A percentile compares a stretch with the other conserved stretches of the same genome.
Conservation (phyloP, 169 alveolate species). For the Plasmodium cynomolgi region DNA sequence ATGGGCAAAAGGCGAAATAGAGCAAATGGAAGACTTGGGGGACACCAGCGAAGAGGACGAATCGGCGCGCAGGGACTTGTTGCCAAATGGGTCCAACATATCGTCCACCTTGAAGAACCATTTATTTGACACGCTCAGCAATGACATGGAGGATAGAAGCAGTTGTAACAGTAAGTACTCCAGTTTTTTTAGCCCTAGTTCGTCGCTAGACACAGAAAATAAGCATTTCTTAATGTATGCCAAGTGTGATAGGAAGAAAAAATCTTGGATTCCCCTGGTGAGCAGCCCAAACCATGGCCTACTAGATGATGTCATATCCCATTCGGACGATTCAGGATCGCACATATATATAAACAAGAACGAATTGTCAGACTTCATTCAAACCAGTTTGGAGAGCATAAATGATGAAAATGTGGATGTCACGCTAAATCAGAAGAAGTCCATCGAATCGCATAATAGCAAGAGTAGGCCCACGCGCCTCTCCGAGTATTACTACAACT, state of each 20-base stretch:
- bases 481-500: slow-evolving; percentile 25
- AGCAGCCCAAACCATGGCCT: slow-evolving; percentile 14
- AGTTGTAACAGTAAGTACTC: slow-evolving; percentile 36
- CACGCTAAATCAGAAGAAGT: not conserved
- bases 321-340: slow-evolving; percentile 60
- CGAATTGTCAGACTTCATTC: slow-evolving; percentile 7
- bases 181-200: slow-evolving; percentile 4
- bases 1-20: not conserved
- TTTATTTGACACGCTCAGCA: not conserved
- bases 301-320: slow-evolving; percentile 21
- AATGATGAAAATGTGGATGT: slow-evolving; percentile 13
- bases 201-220: slow-evolving; percentile 23
- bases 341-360: slow-evolving; percentile 16
- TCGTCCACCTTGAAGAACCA: slow-evolving; percentile 23
- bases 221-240: not conserved
- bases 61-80: not conserved
- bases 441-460: not conserved
- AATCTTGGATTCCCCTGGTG: slow-evolving; percentile 52
- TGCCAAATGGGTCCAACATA: not conserved
- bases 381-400: slow-evolving; percentile 36
- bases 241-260: not conserved
- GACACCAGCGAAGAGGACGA: not conserved
- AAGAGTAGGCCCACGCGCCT: not conserved
- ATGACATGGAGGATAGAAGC: slow-evolving; percentile 22
- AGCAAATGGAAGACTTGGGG: not conserved